Evolutionary conservation across 192 early-diverging fungal genomes (phyloP).

Genomic region (Jimgerdemannia flammicorona): DNA sequence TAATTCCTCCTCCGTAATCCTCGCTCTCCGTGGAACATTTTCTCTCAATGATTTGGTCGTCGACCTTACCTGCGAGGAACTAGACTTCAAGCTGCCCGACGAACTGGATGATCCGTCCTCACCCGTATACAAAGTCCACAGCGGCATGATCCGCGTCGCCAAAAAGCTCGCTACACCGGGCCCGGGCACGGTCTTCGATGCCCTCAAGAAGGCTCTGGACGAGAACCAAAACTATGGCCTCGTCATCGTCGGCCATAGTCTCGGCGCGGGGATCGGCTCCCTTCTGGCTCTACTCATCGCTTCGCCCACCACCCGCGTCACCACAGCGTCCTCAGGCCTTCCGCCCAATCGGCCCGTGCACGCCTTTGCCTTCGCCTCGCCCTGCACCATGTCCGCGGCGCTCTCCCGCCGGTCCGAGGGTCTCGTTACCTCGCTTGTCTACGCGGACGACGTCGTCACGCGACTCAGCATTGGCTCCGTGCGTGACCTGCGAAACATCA

Average conservation of each 20-base stretch:
- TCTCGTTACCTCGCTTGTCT: conserved; percentile 35
- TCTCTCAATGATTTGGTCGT: conserved; percentile 45
- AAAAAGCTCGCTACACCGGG: conserved; percentile 34
- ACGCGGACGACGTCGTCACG: conserved; percentile 31
- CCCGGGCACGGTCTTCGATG: conserved; percentile 34
- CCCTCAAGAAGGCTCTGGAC: conserved; percentile 36
- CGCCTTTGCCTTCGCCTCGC: conserved; percentile 40
- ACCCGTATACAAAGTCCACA: conserved; percentile 36
- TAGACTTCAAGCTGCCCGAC: conserved; percentile 39
- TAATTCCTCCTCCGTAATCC: conserved; percentile 35
- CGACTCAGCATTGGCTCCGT: conserved; percentile 33
- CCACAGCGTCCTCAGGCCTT: conserved; percentile 28
- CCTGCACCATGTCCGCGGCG: conserved; percentile 38
- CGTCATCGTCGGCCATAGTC: conserved; percentile 41
- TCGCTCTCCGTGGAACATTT: conserved; percentile 47
- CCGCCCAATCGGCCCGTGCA: conserved; percentile 40
- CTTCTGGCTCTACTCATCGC: conserved; percentile 40
- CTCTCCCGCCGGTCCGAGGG: conserved; percentile 31
- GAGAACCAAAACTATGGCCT: conserved; percentile 38
- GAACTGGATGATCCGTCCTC: neutral
- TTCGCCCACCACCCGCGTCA: conserved; percentile 34
- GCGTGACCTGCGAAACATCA: conserved; percentile 16
- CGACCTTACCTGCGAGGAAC: conserved; percentile 46
- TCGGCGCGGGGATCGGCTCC: conserved; percentile 50
- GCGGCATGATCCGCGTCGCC: conserved; percentile 40